Evolutionary conservation across 371 early-diverging fungal genomes (phyloP).

Genomic region (Mycotypha africana): DNA sequence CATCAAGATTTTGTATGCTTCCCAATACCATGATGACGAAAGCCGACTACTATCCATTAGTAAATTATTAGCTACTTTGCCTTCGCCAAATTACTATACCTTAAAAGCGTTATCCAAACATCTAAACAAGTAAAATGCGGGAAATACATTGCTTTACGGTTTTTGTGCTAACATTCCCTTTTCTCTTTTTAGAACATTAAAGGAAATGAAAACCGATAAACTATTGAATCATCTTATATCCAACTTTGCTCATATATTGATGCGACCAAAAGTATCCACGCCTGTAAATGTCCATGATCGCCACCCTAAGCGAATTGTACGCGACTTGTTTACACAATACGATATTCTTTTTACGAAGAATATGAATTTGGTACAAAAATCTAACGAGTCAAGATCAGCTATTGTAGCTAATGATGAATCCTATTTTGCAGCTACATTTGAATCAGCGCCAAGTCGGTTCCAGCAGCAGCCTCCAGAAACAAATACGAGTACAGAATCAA

Average conservation of each 20-base stretch:
- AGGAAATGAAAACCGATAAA: not conserved
- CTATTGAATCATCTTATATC: constrained; percentile 12
- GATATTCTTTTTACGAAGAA: constrained; percentile 14
- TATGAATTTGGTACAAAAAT: constrained; percentile 8
- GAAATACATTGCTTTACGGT: too few species aligned
- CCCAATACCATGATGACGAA: constrained; percentile 2
- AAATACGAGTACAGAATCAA: not conserved
- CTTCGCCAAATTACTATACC: constrained; percentile 50
- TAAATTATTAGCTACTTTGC: constrained; percentile 47
- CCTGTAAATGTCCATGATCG: constrained; percentile 42
- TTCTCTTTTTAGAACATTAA: constrained; percentile 1
- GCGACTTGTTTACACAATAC: constrained; percentile 38
- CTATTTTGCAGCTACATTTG: not conserved
- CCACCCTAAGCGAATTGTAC: constrained; percentile 42
- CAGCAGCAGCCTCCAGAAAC: not conserved
- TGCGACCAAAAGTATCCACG: constrained; percentile 38
- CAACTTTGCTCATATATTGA: constrained; percentile 37
- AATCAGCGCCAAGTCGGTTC: too few species aligned
- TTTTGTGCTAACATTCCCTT: not conserved
- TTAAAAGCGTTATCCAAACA: constrained; percentile 38
- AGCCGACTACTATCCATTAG: constrained; percentile 10
- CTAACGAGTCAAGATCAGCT: constrained; percentile 5
- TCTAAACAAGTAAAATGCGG: constrained; percentile 35
- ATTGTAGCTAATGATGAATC: constrained; percentile 6
- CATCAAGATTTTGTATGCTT: constrained; percentile 54